Evolutionary conservation across 2,329 filamentous ascomycete species (phyloP).

Genomic region (Cytospora paraplurivora): DNA sequence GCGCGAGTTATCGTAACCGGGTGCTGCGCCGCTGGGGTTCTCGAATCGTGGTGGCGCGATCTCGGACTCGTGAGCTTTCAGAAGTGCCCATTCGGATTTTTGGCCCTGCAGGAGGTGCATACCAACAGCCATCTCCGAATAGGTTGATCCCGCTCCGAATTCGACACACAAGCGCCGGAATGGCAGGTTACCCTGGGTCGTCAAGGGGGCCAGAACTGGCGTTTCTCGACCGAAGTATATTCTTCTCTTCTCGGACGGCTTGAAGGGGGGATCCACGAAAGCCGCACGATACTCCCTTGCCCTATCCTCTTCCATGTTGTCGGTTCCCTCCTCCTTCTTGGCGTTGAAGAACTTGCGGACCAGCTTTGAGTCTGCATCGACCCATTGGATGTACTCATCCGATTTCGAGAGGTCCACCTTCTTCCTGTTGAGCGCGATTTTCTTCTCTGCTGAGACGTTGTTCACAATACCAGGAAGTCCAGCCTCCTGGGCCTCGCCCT

Average conservation of each 20-base stretch:
- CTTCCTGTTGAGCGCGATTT: conserved; percentile 74
- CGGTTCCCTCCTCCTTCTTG: conserved; percentile 32
- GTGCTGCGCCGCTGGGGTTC: conserved; percentile 48
- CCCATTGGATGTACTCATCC: conserved; percentile 76
- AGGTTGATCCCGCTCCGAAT: conserved; percentile 88
- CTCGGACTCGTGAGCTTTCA: conserved; percentile 90
- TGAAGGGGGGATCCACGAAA: conserved; percentile 83
- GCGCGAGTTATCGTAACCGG: conserved; percentile 77
- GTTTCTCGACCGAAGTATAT: conserved; percentile 95
- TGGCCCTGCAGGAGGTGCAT: conserved; percentile 86
- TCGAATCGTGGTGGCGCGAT: conserved; percentile 69
- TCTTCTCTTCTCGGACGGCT: conserved; percentile 88
- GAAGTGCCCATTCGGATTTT: conserved; percentile 90
- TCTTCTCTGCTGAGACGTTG: conserved; percentile 67
- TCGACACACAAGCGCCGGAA: conserved; percentile 89
- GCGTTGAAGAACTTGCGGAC: conserved; percentile 49
- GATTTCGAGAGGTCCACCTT: conserved; percentile 71
- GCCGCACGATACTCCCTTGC: conserved; percentile 74
- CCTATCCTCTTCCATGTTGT: conserved; percentile 39
- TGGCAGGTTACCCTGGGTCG: conserved; percentile 93
- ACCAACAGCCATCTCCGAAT: conserved; percentile 97
- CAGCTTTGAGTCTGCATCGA: conserved; percentile 64
- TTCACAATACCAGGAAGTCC: conserved; percentile 72
- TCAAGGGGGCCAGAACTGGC: conserved; percentile 88
- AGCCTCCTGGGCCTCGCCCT: conserved; percentile 41